Evolutionary conservation across 169 alveolate genomes (phyloP), one percentile per base, ranked within the genome.

Genomic region (Eimeria necatrix): DNA sequence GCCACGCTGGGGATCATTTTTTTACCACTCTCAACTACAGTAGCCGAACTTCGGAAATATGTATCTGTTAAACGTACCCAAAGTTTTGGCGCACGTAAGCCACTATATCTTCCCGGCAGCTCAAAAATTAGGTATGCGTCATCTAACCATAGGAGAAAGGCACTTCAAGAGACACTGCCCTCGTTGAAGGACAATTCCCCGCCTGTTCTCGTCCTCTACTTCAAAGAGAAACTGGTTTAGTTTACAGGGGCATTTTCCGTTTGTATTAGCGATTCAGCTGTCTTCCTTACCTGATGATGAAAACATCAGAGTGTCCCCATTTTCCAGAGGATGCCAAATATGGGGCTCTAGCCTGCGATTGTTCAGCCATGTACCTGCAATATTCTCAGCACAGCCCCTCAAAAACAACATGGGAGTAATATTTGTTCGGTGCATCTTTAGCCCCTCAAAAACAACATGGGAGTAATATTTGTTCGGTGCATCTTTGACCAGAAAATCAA

Each of bases 311-410:
- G 80, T 48, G 49, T 85, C 93, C 32, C 93, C 93, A 59, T 61
- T 59, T 61, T 85, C 80, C 73, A 85, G 56, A 22, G 32, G 81
- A 12, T 59, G 52, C 93, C 93, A 85, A 16, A 85, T 80, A 20
- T 85, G 93, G 8, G 93, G 93, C 64, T 59, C 64, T 41, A 85
- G 93, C 93, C 93, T 78, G 74, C 93, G 93, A 56, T 61, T 61
- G 73, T 85, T 85, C 4, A 85, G 83, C 93, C 93, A 85, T 32
- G 93, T 85, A 46, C 93, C 93, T 85, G 20, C 0, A 61, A 41
- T 26, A 22, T 1, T 22, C 93, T 32, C 93, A 4, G 64, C 26
- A 61, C 51, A 24, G 61, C 60, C 10, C 48, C 49, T 9, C 80
- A 68, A 16, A 59, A n/a, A 2, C n/a, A 3, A 9, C 16, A 0